Percentiles rank a stretch among this genome's conserved stretches.
These are phyloP conservation scores for Ophiocordyceps unilateralis DNA, from an alignment of 2,329 filamentous ascomycete genomes.

Conservation along the genomic window DNA sequence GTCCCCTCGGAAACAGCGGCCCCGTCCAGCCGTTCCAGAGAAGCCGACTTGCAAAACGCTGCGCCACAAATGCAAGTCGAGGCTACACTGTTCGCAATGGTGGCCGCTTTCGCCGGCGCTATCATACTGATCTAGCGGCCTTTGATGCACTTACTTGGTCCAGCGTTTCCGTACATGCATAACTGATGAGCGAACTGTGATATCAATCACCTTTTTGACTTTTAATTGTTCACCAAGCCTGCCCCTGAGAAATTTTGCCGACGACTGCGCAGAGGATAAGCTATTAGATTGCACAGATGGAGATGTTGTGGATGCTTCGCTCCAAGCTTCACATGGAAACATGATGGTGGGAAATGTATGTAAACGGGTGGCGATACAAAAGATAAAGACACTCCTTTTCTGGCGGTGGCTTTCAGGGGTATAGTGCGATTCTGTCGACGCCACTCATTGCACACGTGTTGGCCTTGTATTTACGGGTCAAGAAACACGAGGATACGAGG, in stretches of 20 bases:
- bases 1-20: slow-evolving; percentile 16
- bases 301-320: too few relatives aligned
- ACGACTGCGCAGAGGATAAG: neutral
- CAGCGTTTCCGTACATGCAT: neutral
- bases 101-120: slow-evolving; percentile 12
- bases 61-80: slow-evolving; percentile 10
- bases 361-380: neutral
- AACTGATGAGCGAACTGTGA: neutral
- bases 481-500: neutral
- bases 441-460: too few relatives aligned
- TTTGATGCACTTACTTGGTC: neutral
- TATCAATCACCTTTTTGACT: neutral
- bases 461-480: too few relatives aligned
- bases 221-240: neutral
- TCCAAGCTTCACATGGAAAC: neutral
- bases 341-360: neutral
- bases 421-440: neutral
- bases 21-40: slow-evolving; percentile 6
- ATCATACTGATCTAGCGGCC: slow-evolving; percentile 10
- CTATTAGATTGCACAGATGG: neutral
- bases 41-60: slow-evolving; percentile 20
- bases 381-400: too few relatives aligned
- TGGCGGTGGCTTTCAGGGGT: too few relatives aligned
- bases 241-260: neutral
- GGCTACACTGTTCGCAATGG: slow-evolving; percentile 9